Conservation (phyloP, 2,329 filamentous ascomycete genomes). For the Botrytis fragariae region DNA sequence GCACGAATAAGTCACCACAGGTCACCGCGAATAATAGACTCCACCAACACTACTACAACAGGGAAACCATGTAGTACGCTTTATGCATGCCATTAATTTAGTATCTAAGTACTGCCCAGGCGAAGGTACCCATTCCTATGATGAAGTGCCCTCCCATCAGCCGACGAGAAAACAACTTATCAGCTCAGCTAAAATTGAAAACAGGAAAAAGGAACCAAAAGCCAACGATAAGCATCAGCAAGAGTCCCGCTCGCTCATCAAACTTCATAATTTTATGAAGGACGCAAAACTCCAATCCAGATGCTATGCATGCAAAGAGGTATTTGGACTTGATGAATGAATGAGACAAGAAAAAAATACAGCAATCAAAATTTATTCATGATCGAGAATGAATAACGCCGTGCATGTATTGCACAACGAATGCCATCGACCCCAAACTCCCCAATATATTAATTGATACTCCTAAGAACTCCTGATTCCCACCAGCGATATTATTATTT, state of each 20-base stretch:
- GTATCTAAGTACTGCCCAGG: constrained; percentile 1
- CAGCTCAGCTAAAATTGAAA: not conserved
- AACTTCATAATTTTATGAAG: constrained; percentile 2
- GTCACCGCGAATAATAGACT: not conserved
- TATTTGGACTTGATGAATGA: constrained; percentile 14
- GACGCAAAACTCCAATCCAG: constrained; percentile 10
- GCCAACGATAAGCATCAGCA: not conserved
- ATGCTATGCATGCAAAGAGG: constrained; percentile 16
- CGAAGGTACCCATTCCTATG: not conserved
- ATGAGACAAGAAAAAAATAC: constrained; percentile 3
- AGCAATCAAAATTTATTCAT: constrained; percentile 6
- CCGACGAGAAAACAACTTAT: not conserved
- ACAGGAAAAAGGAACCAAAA: not conserved
- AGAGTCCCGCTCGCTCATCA: constrained; percentile 1
- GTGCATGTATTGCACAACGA: constrained; percentile 4
- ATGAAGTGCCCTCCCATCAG: not conserved
- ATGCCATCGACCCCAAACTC: constrained; percentile 4
- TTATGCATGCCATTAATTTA: not conserved
- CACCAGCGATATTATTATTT: not conserved
- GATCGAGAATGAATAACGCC: not conserved
- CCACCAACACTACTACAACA: not conserved
- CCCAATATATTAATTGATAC: not conserved
- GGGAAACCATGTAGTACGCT: not conserved
- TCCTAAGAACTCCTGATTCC: not conserved
- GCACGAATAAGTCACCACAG: not conserved